Evolutionary conservation across 192 early-diverging fungal species (phyloP).

Genomic region (Coemansia sp.): DNA sequence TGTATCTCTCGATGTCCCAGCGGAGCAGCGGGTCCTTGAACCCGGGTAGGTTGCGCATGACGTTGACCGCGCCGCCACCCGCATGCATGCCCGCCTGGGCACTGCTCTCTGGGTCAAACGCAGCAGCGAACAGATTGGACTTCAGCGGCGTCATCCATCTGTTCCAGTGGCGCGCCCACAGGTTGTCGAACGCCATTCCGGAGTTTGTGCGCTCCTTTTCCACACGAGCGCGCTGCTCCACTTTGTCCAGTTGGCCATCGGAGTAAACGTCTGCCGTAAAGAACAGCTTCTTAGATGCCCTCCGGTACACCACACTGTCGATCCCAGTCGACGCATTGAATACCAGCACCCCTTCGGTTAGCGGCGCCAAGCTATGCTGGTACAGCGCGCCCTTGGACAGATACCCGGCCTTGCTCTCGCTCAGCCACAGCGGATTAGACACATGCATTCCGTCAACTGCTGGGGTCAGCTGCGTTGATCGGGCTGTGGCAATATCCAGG

Average conservation of each 20-base stretch:
- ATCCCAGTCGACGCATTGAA: constrained; percentile 29
- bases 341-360: constrained; percentile 16
- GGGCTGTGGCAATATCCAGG: constrained; percentile 22
- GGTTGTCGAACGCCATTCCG: constrained; percentile 62
- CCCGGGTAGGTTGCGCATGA: constrained; percentile 38
- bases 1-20: constrained; percentile 58
- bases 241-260: constrained; percentile 48
- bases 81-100: background rate
- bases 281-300: constrained; percentile 2
- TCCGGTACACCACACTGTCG: constrained; percentile 21
- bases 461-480: constrained; percentile 33
- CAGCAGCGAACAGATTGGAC: constrained; percentile 61
- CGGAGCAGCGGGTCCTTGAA: constrained; percentile 60
- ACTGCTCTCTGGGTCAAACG: constrained; percentile 22
- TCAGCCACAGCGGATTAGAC: constrained; percentile 37
- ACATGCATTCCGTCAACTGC: constrained; percentile 6
- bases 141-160: constrained; percentile 61
- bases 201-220: constrained; percentile 54
- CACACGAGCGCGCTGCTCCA: constrained; percentile 47
- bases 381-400: constrained; percentile 27
- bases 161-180: constrained; percentile 84
- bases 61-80: constrained; percentile 13
- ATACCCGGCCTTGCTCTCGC: constrained; percentile 17
- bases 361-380: constrained; percentile 30
- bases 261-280: constrained; percentile 33